Base-by-base conservation (phyloP, 257 asterid genomes). In the Lavandula angustifolia region DNA sequence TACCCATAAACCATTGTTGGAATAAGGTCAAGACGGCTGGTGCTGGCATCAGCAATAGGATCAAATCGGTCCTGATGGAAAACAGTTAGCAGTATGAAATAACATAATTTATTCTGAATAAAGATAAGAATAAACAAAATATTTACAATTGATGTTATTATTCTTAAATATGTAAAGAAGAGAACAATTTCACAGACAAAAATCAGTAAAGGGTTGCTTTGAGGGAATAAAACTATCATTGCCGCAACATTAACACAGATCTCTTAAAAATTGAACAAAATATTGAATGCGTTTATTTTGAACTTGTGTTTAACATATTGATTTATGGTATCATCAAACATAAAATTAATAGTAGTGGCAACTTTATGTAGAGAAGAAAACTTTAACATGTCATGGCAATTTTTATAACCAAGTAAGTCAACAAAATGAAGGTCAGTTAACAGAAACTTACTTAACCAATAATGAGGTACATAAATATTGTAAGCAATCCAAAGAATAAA, bases 1-100 rank as follows among this genome's bases (percentile, higher is more conserved):
- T 83, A 92, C 99, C 99, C 97, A 46, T 81, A 74, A 59, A 92
- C 94, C 96, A 92, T 71, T 54, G 76, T 67, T 1, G 96, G 94
- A 67, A 92, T 90, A 66, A 92, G 85, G 79, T 92, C 96, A 47
- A 76, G 78, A 65, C 84, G 83, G 58, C 82, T 72, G 17, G 87
- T 84, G 68, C 79, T 82, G 37, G 89, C 79, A 79, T 88, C 92
- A 57, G 87, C 86, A 50, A 92, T 90, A 51, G 96, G 94, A 68
- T 84, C 95, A 71, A 92, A 89, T 9, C 80, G 89, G 73, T 90
- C 95, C 96, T 94, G 12, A 49, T 18, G 7, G 7, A 49, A 49
- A 17, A 51, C 35, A 51, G 17, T 5, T 17, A 46, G 10, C 5
- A 1, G 56, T 10, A 49, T 18, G 33, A 51, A 51, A 3, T 51